Conservation (phyloP, 371 early-diverging fungal species). For the Lichtheimia hyalospora region DNA sequence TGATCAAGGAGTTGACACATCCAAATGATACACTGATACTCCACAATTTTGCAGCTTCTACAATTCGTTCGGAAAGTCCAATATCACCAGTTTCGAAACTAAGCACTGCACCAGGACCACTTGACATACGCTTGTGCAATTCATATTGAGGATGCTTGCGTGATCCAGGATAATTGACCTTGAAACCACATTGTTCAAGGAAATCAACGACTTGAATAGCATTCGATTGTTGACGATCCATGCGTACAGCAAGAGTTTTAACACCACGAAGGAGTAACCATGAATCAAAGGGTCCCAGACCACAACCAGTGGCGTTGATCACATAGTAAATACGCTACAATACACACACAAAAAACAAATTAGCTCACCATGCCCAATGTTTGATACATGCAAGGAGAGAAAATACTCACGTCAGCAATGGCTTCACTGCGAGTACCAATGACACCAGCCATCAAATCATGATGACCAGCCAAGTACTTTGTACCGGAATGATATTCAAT, state of each 20-base stretch:
- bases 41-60: constrained; percentile 84
- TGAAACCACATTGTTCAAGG: constrained; percentile 76
- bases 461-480: constrained; percentile 91
- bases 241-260: constrained; percentile 86
- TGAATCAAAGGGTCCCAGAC: constrained; percentile 84
- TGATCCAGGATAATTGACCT: constrained; percentile 89
- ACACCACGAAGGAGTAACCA: constrained; percentile 87
- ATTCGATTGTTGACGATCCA: constrained; percentile 81
- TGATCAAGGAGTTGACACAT: constrained; percentile 94
- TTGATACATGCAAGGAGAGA: too few species aligned
- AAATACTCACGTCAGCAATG: constrained; percentile 64
- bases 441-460: constrained; percentile 92
- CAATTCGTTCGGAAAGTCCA: constrained; percentile 78
- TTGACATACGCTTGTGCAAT: constrained; percentile 74
- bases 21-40: constrained; percentile 95
- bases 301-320: constrained; percentile 94
- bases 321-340: constrained; percentile 67
- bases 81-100: constrained; percentile 91
- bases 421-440: constrained; percentile 69
- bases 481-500: constrained; percentile 88
- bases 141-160: constrained; percentile 86
- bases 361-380: too few species aligned
- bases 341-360: neutral
- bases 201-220: constrained; percentile 79
- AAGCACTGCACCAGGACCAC: constrained; percentile 93